Evolutionary conservation across 495 filamentous ascomycete species (phyloP).

Genomic region (Friedmanniomyces simplex): DNA sequence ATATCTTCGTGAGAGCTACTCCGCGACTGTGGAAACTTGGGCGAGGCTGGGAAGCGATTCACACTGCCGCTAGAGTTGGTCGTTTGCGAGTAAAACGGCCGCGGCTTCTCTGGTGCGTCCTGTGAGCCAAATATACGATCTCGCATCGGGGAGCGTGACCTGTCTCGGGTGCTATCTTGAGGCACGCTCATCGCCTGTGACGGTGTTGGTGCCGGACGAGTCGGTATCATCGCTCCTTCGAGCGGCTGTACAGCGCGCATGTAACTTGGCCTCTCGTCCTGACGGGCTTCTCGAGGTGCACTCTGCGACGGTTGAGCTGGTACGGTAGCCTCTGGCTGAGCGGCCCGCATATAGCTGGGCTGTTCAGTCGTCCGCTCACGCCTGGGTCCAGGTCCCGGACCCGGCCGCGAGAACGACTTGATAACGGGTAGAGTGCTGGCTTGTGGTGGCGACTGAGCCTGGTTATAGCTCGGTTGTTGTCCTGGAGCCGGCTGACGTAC

Average conservation of each 20-base stretch:
- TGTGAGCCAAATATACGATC: conserved; percentile 6
- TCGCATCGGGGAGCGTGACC: conserved; percentile 9
- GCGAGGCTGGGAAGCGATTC: conserved; percentile 5
- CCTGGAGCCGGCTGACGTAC: background rate
- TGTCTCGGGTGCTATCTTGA: background rate
- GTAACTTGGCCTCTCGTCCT: conserved; percentile 7
- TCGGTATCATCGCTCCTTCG: background rate
- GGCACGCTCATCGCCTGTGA: conserved; percentile 3
- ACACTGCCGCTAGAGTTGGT: conserved; percentile 12
- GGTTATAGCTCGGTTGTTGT: background rate
- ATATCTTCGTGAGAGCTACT: background rate
- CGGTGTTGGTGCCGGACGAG: background rate
- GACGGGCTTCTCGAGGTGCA: background rate
- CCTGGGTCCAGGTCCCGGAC: background rate
- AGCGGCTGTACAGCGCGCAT: conserved; percentile 7
- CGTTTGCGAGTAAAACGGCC: background rate
- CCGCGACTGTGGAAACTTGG: background rate
- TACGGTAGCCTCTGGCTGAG: background rate
- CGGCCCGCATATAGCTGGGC: conserved; percentile 9
- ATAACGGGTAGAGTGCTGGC: background rate
- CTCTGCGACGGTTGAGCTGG: background rate
- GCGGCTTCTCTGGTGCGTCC: background rate
- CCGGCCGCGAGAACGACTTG: background rate
- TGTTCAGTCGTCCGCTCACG: background rate
- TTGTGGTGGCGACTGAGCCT: background rate